Evolutionary conservation across 768 basidiomycete species (phyloP).

Genomic region (Hypholoma fasciculare): DNA sequence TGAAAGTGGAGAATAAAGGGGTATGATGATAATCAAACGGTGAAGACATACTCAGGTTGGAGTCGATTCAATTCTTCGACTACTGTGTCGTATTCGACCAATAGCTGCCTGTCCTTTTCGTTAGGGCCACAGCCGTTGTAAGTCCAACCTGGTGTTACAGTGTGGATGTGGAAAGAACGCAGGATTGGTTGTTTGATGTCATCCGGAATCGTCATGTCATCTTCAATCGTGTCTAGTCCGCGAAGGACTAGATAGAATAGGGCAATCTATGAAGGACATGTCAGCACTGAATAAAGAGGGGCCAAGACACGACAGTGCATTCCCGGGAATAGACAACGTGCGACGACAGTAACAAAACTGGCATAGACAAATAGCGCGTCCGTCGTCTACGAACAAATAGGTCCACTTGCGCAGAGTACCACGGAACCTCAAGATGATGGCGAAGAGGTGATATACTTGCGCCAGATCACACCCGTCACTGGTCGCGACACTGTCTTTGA

Average conservation of each 20-base stretch:
- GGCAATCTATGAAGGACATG: constrained; percentile 65
- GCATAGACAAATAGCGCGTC: too few species aligned
- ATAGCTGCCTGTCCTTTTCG: constrained; percentile 85
- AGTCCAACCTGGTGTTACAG: constrained; percentile 82
- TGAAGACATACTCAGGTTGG: constrained; percentile 51
- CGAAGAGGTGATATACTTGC: neutral
- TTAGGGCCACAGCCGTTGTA: constrained; percentile 80
- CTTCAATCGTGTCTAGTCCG: constrained; percentile 96
- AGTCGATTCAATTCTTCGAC: constrained; percentile 79
- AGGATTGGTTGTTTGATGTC: constrained; percentile 84
- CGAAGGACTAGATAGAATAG: constrained; percentile 94
- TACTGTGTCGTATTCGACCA: constrained; percentile 81
- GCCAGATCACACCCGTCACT: too few species aligned
- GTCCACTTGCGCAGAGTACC: neutral
- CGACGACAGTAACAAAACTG: neutral
- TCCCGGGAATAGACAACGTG: neutral
- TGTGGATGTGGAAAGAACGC: constrained; percentile 77
- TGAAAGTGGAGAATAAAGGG: too few species aligned
- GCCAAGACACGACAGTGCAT: neutral
- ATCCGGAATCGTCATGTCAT: constrained; percentile 96
- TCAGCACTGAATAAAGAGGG: neutral
- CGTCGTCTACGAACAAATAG: neutral
- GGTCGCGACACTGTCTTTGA: neutral
- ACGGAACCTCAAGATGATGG: neutral
- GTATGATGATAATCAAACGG: too few species aligned